phyloP scores from a whole-genome alignment of 495 filamentous ascomycete species.

The Penicillium alfredii region DNA sequence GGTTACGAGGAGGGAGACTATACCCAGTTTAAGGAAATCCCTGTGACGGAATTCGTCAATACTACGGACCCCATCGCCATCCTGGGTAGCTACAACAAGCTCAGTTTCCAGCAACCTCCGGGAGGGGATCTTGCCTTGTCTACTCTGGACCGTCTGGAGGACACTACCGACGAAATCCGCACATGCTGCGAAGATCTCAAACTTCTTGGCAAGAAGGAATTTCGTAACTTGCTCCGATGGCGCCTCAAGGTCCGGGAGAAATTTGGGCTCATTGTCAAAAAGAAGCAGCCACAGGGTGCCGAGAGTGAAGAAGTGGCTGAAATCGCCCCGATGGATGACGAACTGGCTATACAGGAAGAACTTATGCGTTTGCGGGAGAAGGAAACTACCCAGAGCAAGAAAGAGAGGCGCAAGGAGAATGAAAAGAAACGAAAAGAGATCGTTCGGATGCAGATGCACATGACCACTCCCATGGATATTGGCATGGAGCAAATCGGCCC shows the following conservation, averaged over 20 bases:
- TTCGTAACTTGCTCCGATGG: conserved; percentile 90
- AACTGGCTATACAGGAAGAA: conserved; percentile 81
- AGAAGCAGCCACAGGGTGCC: conserved; percentile 40
- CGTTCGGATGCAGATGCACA: conserved; percentile 89
- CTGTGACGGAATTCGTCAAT: conserved; percentile 90
- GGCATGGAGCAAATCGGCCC: conserved; percentile 86
- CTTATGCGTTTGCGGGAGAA: conserved; percentile 74
- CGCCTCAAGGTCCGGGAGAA: conserved; percentile 82
- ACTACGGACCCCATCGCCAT: conserved; percentile 95
- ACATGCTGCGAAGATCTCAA: conserved; percentile 83
- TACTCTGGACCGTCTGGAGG: conserved; percentile 81
- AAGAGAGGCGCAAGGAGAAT: conserved; percentile 74
- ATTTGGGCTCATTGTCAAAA: conserved; percentile 79
- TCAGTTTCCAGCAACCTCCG: conserved; percentile 69
- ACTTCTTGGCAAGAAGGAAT: conserved; percentile 89
- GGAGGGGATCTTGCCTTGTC: conserved; percentile 83
- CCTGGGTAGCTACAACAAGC: conserved; percentile 74
- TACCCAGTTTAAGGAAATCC: conserved; percentile 81
- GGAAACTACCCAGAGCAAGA: conserved; percentile 66
- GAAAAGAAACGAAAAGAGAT: conserved; percentile 88
- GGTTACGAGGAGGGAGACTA: conserved; percentile 97
- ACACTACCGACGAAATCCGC: conserved; percentile 84
- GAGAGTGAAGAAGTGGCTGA: conserved; percentile 71
- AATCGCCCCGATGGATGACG: conserved; percentile 87
- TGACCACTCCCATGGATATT: conserved; percentile 93